phyloP scores from a whole-genome alignment of 192 early-diverging fungal genomes.

The Podila clonocystis region DNA sequence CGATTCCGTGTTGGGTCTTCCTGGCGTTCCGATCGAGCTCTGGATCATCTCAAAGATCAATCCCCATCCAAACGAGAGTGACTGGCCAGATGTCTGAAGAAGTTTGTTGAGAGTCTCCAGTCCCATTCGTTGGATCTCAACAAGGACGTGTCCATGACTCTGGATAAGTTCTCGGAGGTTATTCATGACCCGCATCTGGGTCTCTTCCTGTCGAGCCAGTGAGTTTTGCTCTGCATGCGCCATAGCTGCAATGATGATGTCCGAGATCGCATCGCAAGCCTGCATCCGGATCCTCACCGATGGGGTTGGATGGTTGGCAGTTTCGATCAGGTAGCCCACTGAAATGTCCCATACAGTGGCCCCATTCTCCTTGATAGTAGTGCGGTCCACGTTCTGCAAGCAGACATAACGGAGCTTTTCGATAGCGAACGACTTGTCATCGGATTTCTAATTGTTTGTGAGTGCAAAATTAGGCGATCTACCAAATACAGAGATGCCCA shows the following conservation, averaged over 20 bases:
- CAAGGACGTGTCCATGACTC: conserved; percentile 48
- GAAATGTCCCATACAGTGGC: conserved; percentile 68
- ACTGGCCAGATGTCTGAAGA: conserved; percentile 91
- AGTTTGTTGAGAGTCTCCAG: conserved; percentile 92
- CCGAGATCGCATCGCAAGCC: conserved; percentile 79
- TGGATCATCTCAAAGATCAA: conserved; percentile 92
- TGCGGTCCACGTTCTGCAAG: conserved; percentile 65
- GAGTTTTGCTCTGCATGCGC: conserved; percentile 67
- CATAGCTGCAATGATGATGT: conserved; percentile 80
- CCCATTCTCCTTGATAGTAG: conserved; percentile 54
- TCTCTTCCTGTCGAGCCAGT: conserved; percentile 69
- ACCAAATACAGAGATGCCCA: too few species aligned
- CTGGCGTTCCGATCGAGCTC: conserved; percentile 50
- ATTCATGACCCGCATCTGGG: conserved; percentile 71
- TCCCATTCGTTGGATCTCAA: conserved; percentile 83
- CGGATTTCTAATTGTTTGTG: conserved; percentile 58
- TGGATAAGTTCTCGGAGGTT: conserved; percentile 71
- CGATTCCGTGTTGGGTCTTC: conserved; percentile 9
- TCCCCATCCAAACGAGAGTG: conserved; percentile 83
- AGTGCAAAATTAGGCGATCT: too few species aligned
- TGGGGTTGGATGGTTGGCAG: conserved; percentile 70
- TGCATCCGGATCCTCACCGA: conserved; percentile 71
- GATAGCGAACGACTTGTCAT: conserved; percentile 84
- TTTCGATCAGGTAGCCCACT: conserved; percentile 79
- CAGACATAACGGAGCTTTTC: conserved; percentile 73